Evolutionary conservation across 352 stramenopile species (phyloP), one percentile per base, ranked within the genome.

Genomic region (Thalassiosira delicatula): DNA sequence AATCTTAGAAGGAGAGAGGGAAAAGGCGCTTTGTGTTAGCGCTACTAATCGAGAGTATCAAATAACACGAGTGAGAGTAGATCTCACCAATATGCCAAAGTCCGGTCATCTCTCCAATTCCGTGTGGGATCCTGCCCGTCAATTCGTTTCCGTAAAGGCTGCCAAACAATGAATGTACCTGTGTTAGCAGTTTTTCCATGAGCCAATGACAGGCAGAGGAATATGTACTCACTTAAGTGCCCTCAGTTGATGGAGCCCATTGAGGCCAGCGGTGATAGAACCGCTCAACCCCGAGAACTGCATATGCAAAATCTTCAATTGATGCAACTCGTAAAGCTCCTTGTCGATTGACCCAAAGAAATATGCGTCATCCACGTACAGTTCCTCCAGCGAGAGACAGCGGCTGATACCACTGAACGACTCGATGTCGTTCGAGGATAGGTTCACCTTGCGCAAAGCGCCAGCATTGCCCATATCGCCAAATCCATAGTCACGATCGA

Each of bases 371-470:
- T 86, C 79, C 2, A 89, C 19, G 30, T 74, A 40, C 29, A 91
- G 60, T 30, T 89, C 74, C 44, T 79, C 42, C 29, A 86, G 53
- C 8, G 37, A 79, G 8, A 40, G 79, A 0, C 84, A 70, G n/a
- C n/a, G 53, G 27, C 70, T 79, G 54, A 93, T 77, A 7, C 77
- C 78, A 0, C 33, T 83, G 53, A 83, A 89, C 8, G 54, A 67
- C 51, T 89, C 67, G 35, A 90, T 86, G 56, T 90, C 84, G 57
- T 90, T 88, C 4, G 84, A 88, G 5, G 79, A 86, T 9, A 88
- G 53, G 69, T 89, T 74, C 14, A 86, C 51, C 56, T 90, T 84
- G 9, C 40, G 57, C 44, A 90, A 72, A 19, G n/a, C 77, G 14
- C 71, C 80, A 11, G 77, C 77, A 40, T 85, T 81, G n/a, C 70